phyloP scores from a whole-genome alignment of 2,329 filamentous ascomycete species.

The Fusarium clavum region DNA sequence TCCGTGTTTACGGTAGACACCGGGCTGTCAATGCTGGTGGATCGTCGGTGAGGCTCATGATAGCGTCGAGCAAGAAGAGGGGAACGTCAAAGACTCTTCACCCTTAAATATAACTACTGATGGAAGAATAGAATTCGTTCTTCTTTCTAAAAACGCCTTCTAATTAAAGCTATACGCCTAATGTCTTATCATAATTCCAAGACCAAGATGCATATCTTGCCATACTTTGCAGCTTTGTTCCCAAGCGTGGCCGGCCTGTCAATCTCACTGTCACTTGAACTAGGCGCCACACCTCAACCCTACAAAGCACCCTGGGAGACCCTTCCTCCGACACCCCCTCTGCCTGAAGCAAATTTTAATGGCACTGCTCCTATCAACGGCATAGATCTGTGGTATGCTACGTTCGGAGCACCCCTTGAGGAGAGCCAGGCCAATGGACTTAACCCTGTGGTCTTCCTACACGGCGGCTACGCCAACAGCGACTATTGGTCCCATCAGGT shows the following conservation, averaged over 20 bases:
- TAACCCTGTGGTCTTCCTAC: neutral
- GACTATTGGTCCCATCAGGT: conserved; percentile 4
- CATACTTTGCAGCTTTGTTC: neutral
- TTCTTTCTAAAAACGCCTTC: neutral
- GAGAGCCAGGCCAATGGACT: neutral
- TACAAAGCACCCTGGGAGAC: conserved; percentile 1
- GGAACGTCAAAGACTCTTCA: neutral
- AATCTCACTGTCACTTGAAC: neutral
- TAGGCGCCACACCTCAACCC: neutral
- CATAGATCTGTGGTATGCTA: conserved; percentile 9
- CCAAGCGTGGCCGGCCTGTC: neutral
- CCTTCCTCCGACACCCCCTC: neutral
- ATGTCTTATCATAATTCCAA: neutral
- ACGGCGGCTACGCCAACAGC: conserved; percentile 3
- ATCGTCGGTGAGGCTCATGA: neutral
- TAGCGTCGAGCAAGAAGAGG: neutral
- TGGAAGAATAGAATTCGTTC: neutral
- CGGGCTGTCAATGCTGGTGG: neutral
- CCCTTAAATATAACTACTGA: neutral
- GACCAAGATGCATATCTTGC: neutral
- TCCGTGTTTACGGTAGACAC: neutral
- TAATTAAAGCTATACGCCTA: neutral
- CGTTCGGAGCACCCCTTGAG: neutral
- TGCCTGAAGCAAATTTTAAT: neutral
- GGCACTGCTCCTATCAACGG: neutral